Evolutionary conservation across 192 early-diverging fungal genomes (phyloP).

Genomic region (Oehlia diaphana): DNA sequence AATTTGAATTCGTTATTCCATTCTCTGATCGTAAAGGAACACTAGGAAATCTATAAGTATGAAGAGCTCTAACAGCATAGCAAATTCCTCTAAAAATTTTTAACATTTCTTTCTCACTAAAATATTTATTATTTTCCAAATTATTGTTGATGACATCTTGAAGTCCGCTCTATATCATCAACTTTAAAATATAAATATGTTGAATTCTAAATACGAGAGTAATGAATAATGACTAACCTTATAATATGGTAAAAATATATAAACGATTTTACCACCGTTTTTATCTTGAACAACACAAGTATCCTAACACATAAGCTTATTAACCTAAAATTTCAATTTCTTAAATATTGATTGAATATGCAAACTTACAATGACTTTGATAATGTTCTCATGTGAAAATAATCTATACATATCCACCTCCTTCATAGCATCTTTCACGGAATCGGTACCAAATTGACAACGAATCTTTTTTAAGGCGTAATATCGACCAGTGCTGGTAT

Average conservation of each 20-base stretch:
- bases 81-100: conserved; percentile 60
- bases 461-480: conserved; percentile 71
- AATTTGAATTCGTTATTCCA: conserved; percentile 3
- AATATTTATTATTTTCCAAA: conserved; percentile 46
- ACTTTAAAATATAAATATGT: too few relatives aligned
- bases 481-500: conserved; percentile 42
- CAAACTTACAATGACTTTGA: conserved; percentile 54
- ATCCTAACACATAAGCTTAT: conserved; percentile 41
- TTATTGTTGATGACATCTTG: conserved; percentile 56
- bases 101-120: conserved; percentile 60
- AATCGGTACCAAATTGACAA: conserved; percentile 60
- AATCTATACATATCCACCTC: conserved; percentile 69
- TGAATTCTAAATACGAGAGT: not conserved
- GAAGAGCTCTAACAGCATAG: conserved; percentile 55
- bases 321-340: not conserved
- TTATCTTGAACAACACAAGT: conserved; percentile 52
- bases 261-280: conserved; percentile 52
- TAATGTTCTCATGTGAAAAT: conserved; percentile 66
- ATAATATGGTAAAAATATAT: conserved; percentile 74
- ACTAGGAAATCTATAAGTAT: conserved; percentile 51
- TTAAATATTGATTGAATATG: not conserved
- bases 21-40: conserved; percentile 37
- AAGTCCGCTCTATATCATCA: conserved; percentile 42
- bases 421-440: conserved; percentile 59
- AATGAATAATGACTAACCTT: conserved; percentile 36